These are phyloP conservation scores for Fomitopsis pinicola DNA, from an alignment of 1,284 basidiomycete species.

Conservation along the genomic window DNA sequence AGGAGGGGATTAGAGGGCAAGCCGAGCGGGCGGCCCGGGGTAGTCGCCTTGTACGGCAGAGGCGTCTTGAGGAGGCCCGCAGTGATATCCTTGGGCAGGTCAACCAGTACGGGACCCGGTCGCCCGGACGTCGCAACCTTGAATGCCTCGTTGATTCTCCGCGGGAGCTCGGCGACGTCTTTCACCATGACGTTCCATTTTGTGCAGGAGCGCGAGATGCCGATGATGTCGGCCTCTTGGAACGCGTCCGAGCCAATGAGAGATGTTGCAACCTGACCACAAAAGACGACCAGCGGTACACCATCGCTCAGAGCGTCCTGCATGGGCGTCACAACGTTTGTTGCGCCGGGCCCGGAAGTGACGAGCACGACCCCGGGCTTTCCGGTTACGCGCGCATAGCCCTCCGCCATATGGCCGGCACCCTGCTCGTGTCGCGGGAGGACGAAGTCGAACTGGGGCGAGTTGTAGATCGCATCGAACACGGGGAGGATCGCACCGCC, in stretches of 20 bases:
- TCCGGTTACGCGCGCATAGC: slow-evolving; percentile 96
- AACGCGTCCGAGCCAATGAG: slow-evolving; percentile 97
- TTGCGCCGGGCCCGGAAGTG: slow-evolving; percentile 96
- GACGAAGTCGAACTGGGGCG: slow-evolving; percentile 92
- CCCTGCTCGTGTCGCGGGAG: slow-evolving; percentile 97
- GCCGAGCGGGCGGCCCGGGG: slow-evolving; percentile 76
- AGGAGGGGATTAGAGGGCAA: slow-evolving; percentile 76
- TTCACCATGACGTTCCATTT: slow-evolving; percentile 99
- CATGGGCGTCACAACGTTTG: slow-evolving; percentile 97
- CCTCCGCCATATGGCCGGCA: slow-evolving; percentile 98
- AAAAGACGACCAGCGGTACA: slow-evolving; percentile 93
- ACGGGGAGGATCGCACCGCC: slow-evolving; percentile 98
- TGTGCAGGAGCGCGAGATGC: slow-evolving; percentile 95
- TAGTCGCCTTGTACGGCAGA: slow-evolving; percentile 85
- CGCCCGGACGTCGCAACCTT: slow-evolving; percentile 97
- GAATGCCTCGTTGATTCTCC: slow-evolving; percentile 98
- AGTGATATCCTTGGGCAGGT: slow-evolving; percentile 97
- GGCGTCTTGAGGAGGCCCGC: slow-evolving; percentile 87
- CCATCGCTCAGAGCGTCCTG: slow-evolving; percentile 97
- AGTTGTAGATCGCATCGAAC: slow-evolving; percentile 98
- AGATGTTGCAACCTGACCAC: slow-evolving; percentile 97
- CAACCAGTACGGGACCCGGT: slow-evolving; percentile 95
- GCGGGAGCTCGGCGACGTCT: slow-evolving; percentile 91
- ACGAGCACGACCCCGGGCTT: slow-evolving; percentile 98
- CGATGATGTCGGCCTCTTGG: slow-evolving; percentile 96